Base-by-base conservation (phyloP, 1,284 basidiomycete species). In the Puccinia brachypodii region DNA sequence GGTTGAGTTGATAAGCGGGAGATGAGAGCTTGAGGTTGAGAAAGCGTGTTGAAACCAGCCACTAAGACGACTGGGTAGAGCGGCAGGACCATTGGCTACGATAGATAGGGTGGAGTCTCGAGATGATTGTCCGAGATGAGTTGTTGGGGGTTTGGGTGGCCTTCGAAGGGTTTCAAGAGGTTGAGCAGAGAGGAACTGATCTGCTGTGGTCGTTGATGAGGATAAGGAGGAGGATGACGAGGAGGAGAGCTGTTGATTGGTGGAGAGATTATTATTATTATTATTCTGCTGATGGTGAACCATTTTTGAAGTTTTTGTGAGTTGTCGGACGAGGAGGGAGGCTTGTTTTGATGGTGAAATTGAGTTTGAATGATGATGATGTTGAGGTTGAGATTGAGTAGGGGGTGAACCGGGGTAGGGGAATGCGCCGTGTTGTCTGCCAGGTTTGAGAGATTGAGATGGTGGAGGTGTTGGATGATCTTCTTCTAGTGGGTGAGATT, bases 21-120 rank as follows among this genome's bases (percentile, higher is more conserved):
- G 89, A 87, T 93, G 92, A 6, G 90, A 90, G 0, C 91, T 89
- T 4, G 92, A 92, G 2, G 76, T 90, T 31, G 84, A 74, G 56
- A 84, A 83, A 47, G 77, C 75, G 53, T 83, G 36, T 77, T 84
- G 81, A 73, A 84, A 83, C 84, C 84, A 84, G 44, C 84, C 84
- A 58, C 83, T 83, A 71, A 84, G 79, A 19, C 84, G 82, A 56
- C 83, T 82, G n/a, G 84, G 82, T 58, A 84, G 50, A 19, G 66
- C 66, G 31, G 62, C 58, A 36, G 58, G 62, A 33, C 76, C 76
- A n/a, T 11, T 22, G 4, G 58, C 25, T 9, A 66, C 58, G 42
- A 76, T 62, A 7, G 75, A 62, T 13, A 66, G 75, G 9, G 58
- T 22, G 0, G 60, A 66, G n/a, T 76, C 58, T 28, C 60, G 56